Base-by-base conservation (phyloP, 2,329 filamentous ascomycete species). In the Aureobasidium sp. region DNA sequence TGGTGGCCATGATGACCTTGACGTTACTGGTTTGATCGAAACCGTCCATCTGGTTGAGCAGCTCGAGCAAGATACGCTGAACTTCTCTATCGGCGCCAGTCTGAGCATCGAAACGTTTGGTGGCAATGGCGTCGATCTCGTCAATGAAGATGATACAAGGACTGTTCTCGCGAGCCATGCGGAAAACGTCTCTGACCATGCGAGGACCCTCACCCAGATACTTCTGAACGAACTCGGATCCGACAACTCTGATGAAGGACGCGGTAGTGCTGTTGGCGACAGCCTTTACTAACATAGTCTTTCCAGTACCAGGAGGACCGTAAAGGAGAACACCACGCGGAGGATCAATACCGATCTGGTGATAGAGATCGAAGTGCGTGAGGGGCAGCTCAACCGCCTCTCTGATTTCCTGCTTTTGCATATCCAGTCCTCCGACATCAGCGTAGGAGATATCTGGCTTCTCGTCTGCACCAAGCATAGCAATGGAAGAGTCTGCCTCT, bases 1-100 rank as follows among this genome's bases (percentile, higher is more conserved):
- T 99, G 68, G 94, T 99, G 67, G 94, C 94, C 94, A 99, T 99
- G 79, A 99, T 99, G 74, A 99, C 94, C 81, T 99, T 99, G 77
- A 99, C 94, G 76, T 99, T 99, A 74, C 91, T 90, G 0, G 91
- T 96, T 78, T 99, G 94, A 76, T 99, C 94, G 80, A 99, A 99
- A 67, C 94, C 94, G 74, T 99, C 94, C 94, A 99, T 99, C 78
- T 99, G 94, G 79, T 99, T 99, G 66, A 99, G 87, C 67, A 99
- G 81, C 76, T 99, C 94, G 64, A 99, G 87, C 63, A 99, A 81
- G 71, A 99, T 99, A 82, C 94, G 93, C 80, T 99, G 94, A 14
- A 99, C 94, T 78, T 99, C 94, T 78, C 94, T 86, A 73, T 99
- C 94, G 67, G 94, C 94, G 74, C 94, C 94, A 4, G 94, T 99